Evolutionary conservation across 106 monocot species (phyloP), one percentile per base, ranked within the genome.

Genomic region (Alisma plantagoaquatica): DNA sequence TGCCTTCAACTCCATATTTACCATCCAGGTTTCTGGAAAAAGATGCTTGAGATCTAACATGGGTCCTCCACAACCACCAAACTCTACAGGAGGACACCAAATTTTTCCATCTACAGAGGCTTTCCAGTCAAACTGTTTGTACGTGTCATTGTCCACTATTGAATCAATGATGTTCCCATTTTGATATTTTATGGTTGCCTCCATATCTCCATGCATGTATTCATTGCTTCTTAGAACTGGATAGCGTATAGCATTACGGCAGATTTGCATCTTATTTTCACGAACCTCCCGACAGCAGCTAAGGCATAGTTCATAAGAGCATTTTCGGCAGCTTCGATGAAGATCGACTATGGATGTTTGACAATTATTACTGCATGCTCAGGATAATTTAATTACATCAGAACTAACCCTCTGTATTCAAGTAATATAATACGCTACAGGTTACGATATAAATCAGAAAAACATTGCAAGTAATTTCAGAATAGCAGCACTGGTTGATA

Each of bases 261-360:
- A 53, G 63, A 46, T 43, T 33, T 11, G 42, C 46, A 74, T 47
- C 15, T 57, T 53, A 31, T 61, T 54, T 49, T 52, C 63, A 29
- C 74, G 83, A 31, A 89, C 31, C 49, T 89, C 83, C 31, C 46
- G 54, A 27, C 79, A 83, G 48, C 89, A 89, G 21, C 25, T 57
- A 18, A 89, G 60, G 56, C 89, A 89, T n/a, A 89, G 49, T 33
- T 89, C 89, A 68, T 79, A 89, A 9, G 68, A 57, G 59, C 89
- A 89, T 29, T 17, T 61, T 24, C 60, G 41, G 54, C 83, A 89
- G 61, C 67, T 74, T 69, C 83, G 63, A 49, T 83, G 75, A 33
- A 83, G 53, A 47, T 88, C 88, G 25, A 67, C 33, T 56, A 88
- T 89, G n/a, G 79, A 83, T 31, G 83, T 89, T 32, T 51, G 70